Conservation (phyloP, 1,284 basidiomycete species). For the Tetrapyrgos nigripes region DNA sequence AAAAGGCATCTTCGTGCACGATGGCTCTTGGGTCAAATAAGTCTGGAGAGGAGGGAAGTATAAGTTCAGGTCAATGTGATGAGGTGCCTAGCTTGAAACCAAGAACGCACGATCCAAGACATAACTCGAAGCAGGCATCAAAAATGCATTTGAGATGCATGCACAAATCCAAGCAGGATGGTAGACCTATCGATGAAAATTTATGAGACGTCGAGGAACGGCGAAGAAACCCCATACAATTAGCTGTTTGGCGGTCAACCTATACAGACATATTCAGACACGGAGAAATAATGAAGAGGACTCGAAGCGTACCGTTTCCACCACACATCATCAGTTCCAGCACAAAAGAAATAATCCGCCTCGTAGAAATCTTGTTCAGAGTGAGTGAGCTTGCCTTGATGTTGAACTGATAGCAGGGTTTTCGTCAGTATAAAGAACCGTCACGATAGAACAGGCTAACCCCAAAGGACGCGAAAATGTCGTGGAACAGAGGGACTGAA, state of each 20-base stretch:
- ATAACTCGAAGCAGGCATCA: conserved; percentile 11
- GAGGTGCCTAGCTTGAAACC: too few relatives aligned
- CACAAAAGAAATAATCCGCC: conserved; percentile 16
- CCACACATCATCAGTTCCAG: conserved; percentile 14
- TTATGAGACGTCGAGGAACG: not conserved
- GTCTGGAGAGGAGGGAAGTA: too few relatives aligned
- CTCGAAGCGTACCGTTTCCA: conserved; percentile 3
- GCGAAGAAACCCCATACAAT: conserved; percentile 1
- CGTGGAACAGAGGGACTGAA: conserved; percentile 9
- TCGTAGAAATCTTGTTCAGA: conserved; percentile 12
- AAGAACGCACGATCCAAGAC: conserved; percentile 15
- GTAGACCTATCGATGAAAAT: conserved; percentile 9
- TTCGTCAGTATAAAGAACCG: not conserved
- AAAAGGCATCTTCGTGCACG: too few relatives aligned
- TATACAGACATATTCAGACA: not conserved
- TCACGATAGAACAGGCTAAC: not conserved
- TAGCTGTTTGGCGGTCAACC: conserved; percentile 8
- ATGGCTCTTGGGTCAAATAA: too few relatives aligned
- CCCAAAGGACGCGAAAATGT: conserved; percentile 12
- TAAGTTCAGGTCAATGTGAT: too few relatives aligned
- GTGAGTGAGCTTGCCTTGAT: conserved; percentile 10
- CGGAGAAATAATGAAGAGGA: not conserved
- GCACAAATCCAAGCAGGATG: conserved; percentile 12
- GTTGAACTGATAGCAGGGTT: too few relatives aligned
- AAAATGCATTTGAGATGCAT: conserved; percentile 5